phyloP scores from a whole-genome alignment of 306 rosid species.

The Crataegus laevigata region DNA sequence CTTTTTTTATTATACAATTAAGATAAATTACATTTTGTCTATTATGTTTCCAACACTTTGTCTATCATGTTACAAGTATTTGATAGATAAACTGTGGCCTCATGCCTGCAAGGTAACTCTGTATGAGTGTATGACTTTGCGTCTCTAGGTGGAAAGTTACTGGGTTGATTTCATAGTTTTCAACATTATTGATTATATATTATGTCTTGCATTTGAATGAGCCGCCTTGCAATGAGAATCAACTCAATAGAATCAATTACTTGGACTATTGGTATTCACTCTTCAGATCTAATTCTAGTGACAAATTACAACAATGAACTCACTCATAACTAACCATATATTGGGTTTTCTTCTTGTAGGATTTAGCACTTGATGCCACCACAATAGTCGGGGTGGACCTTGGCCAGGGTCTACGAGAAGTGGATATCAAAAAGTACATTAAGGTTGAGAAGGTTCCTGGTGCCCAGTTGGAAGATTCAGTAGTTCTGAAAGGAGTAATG shows the following conservation, averaged over 20 bases:
- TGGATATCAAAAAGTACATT: constrained; percentile 86
- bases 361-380: constrained; percentile 90
- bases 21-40: neutral
- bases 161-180: neutral
- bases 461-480: constrained; percentile 82
- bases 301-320: neutral
- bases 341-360: constrained; percentile 36
- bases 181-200: neutral
- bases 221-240: neutral
- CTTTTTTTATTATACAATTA: neutral
- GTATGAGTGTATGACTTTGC: neutral
- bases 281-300: neutral
- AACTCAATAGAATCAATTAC: neutral
- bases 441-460: constrained; percentile 96
- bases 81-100: neutral
- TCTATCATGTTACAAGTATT: neutral
- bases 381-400: constrained; percentile 79
- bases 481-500: constrained; percentile 88
- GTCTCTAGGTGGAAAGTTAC: neutral
- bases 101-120: neutral
- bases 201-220: neutral
- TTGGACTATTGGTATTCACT: neutral
- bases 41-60: neutral
- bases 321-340: neutral
- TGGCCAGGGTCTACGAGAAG: constrained; percentile 88